These are phyloP conservation scores for Trichoderma guizhouense DNA, from an alignment of 2,329 filamentous ascomycete genomes.

Conservation along the genomic window DNA sequence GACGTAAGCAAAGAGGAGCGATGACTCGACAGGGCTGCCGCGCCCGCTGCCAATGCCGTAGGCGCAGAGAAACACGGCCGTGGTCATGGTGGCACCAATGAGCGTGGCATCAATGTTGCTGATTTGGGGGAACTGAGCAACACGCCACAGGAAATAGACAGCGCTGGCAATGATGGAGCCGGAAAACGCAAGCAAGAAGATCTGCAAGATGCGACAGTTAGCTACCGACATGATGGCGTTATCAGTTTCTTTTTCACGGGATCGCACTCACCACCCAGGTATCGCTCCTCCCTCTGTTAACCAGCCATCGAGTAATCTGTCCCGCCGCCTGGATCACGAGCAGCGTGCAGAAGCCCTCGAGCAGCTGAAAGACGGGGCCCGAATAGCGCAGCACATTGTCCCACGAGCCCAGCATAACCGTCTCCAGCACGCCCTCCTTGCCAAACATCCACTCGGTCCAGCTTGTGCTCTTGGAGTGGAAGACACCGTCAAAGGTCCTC, in stretches of 20 bases:
- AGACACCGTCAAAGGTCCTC: slow-evolving; percentile 67
- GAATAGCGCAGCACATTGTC: slow-evolving; percentile 85
- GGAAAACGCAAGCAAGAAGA: slow-evolving; percentile 80
- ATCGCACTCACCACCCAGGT: slow-evolving; percentile 79
- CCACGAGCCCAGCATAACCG: slow-evolving; percentile 78
- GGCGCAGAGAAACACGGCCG: slow-evolving; percentile 84
- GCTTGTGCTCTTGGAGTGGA: slow-evolving; percentile 59
- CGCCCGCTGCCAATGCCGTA: slow-evolving; percentile 93
- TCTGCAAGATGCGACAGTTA: slow-evolving; percentile 47
- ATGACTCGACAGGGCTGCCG: slow-evolving; percentile 93
- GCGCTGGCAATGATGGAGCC: slow-evolving; percentile 90
- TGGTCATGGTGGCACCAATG: slow-evolving; percentile 89
- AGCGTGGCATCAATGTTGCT: slow-evolving; percentile 88
- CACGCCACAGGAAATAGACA: slow-evolving; percentile 93
- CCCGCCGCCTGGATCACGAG: slow-evolving; percentile 93
- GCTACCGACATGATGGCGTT: background rate
- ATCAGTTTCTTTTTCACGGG: background rate
- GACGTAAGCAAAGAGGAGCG: slow-evolving; percentile 91
- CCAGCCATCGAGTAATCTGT: slow-evolving; percentile 90
- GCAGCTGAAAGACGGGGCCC: slow-evolving; percentile 88
- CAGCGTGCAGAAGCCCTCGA: slow-evolving; percentile 94
- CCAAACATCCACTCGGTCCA: slow-evolving; percentile 86
- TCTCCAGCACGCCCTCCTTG: slow-evolving; percentile 77
- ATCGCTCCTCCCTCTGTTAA: slow-evolving; percentile 89
- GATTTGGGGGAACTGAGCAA: slow-evolving; percentile 89